Evolutionary conservation across 2,329 filamentous ascomycete genomes (phyloP).

Genomic region (Gremmenia infestans): DNA sequence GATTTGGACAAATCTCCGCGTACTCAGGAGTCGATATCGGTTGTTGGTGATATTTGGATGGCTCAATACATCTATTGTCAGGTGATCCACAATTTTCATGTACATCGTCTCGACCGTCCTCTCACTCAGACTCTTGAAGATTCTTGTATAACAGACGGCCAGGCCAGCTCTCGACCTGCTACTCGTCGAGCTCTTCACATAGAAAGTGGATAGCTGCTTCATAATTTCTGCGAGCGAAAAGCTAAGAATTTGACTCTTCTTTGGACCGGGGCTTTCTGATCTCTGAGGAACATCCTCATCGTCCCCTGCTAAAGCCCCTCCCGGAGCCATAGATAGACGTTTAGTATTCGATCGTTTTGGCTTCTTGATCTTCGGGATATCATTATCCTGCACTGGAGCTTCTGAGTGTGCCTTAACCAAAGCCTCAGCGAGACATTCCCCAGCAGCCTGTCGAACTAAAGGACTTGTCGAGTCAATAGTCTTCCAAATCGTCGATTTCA

Average conservation of each 20-base stretch:
- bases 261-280: conserved; percentile 70
- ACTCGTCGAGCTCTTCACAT: conserved; percentile 70
- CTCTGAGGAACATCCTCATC: conserved; percentile 59
- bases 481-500: conserved; percentile 80
- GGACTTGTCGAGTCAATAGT: conserved; percentile 72
- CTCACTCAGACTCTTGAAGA: conserved; percentile 74
- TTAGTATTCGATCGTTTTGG: conserved; percentile 64
- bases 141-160: conserved; percentile 78
- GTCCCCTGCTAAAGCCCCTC: conserved; percentile 56
- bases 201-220: conserved; percentile 73
- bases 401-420: conserved; percentile 77
- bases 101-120: conserved; percentile 81
- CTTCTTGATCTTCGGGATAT: conserved; percentile 58
- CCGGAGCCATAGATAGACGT: conserved; percentile 45
- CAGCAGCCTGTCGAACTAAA: conserved; percentile 77
- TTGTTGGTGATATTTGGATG: conserved; percentile 73
- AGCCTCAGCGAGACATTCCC: conserved; percentile 77
- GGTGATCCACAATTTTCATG: conserved; percentile 70
- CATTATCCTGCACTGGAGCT: conserved; percentile 43
- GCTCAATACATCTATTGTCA: conserved; percentile 76
- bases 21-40: conserved; percentile 80
- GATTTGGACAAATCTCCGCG: conserved; percentile 77
- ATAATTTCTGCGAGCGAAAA: conserved; percentile 76
- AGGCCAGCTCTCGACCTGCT: conserved; percentile 79
- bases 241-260: conserved; percentile 66